Base-by-base conservation (phyloP, 169 alveolate genomes). In the Cyclospora cayetanensis region DNA sequence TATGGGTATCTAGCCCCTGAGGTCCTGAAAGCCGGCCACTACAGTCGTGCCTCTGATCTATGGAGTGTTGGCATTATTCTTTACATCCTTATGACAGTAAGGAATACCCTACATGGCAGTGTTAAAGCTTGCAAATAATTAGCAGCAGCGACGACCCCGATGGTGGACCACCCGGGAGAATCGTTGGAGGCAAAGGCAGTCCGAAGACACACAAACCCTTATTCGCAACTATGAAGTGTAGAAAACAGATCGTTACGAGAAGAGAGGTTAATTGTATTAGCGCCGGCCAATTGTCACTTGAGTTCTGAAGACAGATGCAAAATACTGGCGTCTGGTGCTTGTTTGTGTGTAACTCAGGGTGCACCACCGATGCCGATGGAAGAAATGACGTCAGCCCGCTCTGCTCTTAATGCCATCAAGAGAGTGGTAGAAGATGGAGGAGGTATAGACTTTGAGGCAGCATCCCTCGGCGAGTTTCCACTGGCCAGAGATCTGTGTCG, bases 11-110 rank as follows among this genome's bases (percentile, higher is more conserved):
- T 95, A 39, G 96, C 95, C 20, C 95, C 96, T 22, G 95, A 94
- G 91, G 94, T 92, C 41, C 53, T 95, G 22, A 52, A 70, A n/a
- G 95, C 95, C 31, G 94, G 93, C 53, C 94, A 94, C n/a, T 95
- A 95, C 90, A 89, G 98, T 20, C 66, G 96, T 35, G 96, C 96
- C 43, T 96, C 98, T 5, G 99, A 97, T 90, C 90, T 97, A 94
- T 97, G 99, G 99, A 94, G 97, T 52, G 95, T 97, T 1, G 99
- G 99, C 79, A 95, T 97, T 37, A 97, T 97, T 39, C 94, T 97
- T 29, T 97, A 96, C 90, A 97, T 97, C 55, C 92, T 97, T 20
- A 97, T 97, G 98, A 97, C 98, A 50, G 95, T 92, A 31, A 82
- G 91, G 35, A n/a, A n/a, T n/a, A n/a, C n/a, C n/a, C n/a, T n/a